Evolutionary conservation across 1,284 basidiomycete species (phyloP).

Genomic region (Garcileccinum viscosum): DNA sequence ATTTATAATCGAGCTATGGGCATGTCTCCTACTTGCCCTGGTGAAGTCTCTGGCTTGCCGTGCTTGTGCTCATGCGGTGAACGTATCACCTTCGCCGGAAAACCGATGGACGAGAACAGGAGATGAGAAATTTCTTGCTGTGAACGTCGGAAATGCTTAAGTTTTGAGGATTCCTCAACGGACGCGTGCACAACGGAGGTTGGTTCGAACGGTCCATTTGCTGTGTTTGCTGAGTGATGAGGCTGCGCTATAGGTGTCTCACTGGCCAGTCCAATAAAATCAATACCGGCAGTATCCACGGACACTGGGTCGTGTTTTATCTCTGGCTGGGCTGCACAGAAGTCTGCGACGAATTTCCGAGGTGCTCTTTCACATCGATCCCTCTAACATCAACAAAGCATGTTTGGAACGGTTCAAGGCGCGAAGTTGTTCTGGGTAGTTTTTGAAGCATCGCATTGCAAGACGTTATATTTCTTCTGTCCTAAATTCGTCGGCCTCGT

Average conservation of each 20-base stretch:
- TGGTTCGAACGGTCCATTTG: background rate
- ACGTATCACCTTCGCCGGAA: background rate
- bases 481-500: background rate
- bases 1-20: too few relatives aligned
- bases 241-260: too few relatives aligned
- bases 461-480: too few relatives aligned
- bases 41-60: background rate
- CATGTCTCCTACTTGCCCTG: too few relatives aligned
- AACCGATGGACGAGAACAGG: too few relatives aligned
- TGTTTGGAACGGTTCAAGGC: background rate
- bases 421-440: background rate
- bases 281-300: too few relatives aligned
- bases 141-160: background rate
- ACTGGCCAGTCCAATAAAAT: background rate
- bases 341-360: background rate
- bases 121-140: background rate
- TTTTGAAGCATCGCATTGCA: background rate
- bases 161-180: too few relatives aligned
- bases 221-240: background rate
- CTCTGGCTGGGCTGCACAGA: too few relatives aligned
- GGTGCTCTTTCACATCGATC: background rate
- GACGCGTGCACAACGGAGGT: background rate
- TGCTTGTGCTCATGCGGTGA: background rate
- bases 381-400: background rate
- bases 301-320: background rate